Evolutionary conservation across 2,329 filamentous ascomycete genomes (phyloP).

Genomic region (Fusarium drepaniforme): DNA sequence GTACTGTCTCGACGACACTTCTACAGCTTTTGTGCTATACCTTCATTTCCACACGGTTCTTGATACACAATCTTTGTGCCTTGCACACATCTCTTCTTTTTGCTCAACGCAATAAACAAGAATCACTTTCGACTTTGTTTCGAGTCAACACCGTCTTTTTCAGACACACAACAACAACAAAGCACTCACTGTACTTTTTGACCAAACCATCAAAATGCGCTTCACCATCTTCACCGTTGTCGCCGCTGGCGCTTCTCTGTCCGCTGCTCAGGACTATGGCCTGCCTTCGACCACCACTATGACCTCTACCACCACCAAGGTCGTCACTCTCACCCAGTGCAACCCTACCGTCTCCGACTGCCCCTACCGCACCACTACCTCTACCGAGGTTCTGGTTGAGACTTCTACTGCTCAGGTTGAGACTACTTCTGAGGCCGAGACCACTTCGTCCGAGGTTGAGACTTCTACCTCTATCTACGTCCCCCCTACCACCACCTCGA

Average conservation of each 20-base stretch:
- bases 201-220: conserved; percentile 56
- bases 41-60: conserved; percentile 31
- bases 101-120: conserved; percentile 23
- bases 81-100: conserved; percentile 37
- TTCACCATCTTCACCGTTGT: conserved; percentile 57
- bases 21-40: conserved; percentile 33
- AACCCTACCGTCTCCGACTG: conserved; percentile 58
- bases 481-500: conserved; percentile 37
- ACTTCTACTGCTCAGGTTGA: conserved; percentile 41
- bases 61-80: conserved; percentile 32
- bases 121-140: conserved; percentile 16
- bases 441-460: conserved; percentile 15
- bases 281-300: conserved; percentile 50
- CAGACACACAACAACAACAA: conserved; percentile 11
- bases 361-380: conserved; percentile 50
- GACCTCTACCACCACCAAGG: conserved; percentile 59
- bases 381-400: conserved; percentile 36
- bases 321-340: conserved; percentile 62
- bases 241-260: conserved; percentile 55
- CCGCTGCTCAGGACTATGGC: conserved; percentile 45
- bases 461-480: conserved; percentile 52
- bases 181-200: conserved; percentile 8
- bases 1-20: conserved; percentile 36
- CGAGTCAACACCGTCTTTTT: conserved; percentile 22
- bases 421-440: conserved; percentile 29